Conservation (phyloP, 805 yeast genomes). For the Ogataea allantospora region DNA sequence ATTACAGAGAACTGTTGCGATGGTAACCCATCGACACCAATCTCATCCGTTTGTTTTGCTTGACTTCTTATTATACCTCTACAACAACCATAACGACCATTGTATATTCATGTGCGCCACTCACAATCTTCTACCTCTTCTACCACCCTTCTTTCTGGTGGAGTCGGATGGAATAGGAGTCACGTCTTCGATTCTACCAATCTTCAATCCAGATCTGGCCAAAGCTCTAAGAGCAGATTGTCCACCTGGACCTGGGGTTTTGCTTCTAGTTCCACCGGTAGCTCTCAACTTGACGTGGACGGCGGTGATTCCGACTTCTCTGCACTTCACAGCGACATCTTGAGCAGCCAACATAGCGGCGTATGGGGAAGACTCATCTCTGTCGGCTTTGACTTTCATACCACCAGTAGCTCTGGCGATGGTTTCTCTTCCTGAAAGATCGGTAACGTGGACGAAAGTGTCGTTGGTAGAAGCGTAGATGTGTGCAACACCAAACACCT, state of each 20-base stretch:
- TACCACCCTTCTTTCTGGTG: constrained; percentile 99
- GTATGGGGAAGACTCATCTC: constrained; percentile 99
- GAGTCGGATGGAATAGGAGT: constrained; percentile 99
- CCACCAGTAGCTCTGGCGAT: constrained; percentile 99
- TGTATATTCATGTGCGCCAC: constrained; percentile 8
- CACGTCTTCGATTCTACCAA: constrained; percentile 99
- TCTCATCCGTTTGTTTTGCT: constrained; percentile 1
- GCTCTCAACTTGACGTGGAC: constrained; percentile 99
- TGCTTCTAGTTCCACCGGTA: constrained; percentile 99
- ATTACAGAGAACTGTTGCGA: too few relatives aligned
- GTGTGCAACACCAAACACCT: constrained; percentile 99
- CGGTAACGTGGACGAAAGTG: constrained; percentile 99
- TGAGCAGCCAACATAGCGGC: constrained; percentile 99
- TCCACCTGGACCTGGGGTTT: constrained; percentile 99
- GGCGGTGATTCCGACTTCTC: constrained; percentile 99
- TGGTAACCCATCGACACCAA: not conserved
- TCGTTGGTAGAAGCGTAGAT: constrained; percentile 99
- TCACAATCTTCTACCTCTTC: constrained; percentile 99
- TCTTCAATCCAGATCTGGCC: constrained; percentile 99
- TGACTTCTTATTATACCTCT: constrained; percentile 12
- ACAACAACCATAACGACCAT: constrained; percentile 13
- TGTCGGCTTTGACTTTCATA: constrained; percentile 99
- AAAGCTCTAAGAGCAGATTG: constrained; percentile 98
- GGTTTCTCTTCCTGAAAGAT: constrained; percentile 99
- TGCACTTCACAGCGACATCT: constrained; percentile 98